Evolutionary conservation across 306 rosid species (phyloP), one percentile per base, ranked within the genome.

Genomic region (Fagus sylvatica): DNA sequence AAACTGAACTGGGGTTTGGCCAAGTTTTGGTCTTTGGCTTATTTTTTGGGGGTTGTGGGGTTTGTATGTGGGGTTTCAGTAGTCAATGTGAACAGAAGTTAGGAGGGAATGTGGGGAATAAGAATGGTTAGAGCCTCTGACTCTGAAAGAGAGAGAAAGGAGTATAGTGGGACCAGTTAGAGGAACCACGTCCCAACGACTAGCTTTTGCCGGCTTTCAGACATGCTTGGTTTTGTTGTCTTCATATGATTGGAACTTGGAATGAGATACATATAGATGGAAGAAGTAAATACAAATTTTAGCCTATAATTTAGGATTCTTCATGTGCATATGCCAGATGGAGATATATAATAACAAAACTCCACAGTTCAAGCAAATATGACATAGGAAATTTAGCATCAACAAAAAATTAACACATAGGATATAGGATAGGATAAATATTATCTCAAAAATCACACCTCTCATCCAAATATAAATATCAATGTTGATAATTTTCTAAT

Each of bases 181-280:
- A 74, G 30, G 73, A 65, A 61, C 70, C 92, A 90, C 88, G 91
- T 85, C 80, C 73, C 74, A 82, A 74, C 70, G 37, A 36, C 48
- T 33, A 6, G 30, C 19, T 19, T 65, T n/a, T 1, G 73, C 72
- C 80, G 80, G 76, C 72, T 39, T 51, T 57, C 54, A 51, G 75
- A 46, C 83, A 30, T 17, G 76, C 59, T 49, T 49, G 30, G 83
- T 57, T 32, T 37, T 46, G 42, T 57, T 69, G 72, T 49, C 72
- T 13, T 3, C 2, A 3, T 15, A 3, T 33, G 13, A 9, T 39
- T 11, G 33, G 7, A 46, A 36, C 12, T 46, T 19, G 51, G 15
- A 46, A 10, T 4, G 11, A 8, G 51, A 46, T 8, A 12, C 1
- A 10, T 46, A 46, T 2, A 5, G 13, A 8, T 19, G 34, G 30